phyloP scores from a whole-genome alignment of 768 basidiomycete species.

The Gautieria morchelliformis region DNA sequence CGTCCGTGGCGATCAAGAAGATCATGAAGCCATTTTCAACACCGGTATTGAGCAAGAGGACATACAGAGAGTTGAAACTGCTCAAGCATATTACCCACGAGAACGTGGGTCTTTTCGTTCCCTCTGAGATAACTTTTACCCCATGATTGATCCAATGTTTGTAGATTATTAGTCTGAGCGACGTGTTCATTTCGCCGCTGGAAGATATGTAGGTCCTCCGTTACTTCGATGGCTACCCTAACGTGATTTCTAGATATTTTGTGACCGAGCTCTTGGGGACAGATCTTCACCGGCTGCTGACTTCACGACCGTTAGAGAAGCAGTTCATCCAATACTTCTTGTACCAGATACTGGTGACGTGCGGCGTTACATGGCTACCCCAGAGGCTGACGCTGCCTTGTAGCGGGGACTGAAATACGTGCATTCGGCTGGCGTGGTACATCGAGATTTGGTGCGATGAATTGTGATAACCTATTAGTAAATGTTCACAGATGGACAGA shows the following conservation, averaged over 20 bases:
- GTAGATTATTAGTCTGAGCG: slow-evolving; percentile 95
- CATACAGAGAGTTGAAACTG: slow-evolving; percentile 95
- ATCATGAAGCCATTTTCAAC: slow-evolving; percentile 99
- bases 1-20: slow-evolving; percentile 98
- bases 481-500: slow-evolving; percentile 34
- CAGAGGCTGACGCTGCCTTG: slow-evolving; percentile 6
- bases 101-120: slow-evolving; percentile 51
- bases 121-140: neutral
- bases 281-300: slow-evolving; percentile 93
- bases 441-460: slow-evolving; percentile 80
- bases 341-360: slow-evolving; percentile 85
- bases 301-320: slow-evolving; percentile 94
- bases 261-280: slow-evolving; percentile 98
- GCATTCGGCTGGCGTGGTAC: slow-evolving; percentile 97
- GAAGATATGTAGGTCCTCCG: slow-evolving; percentile 74
- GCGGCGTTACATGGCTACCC: slow-evolving; percentile 18
- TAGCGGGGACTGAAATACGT: slow-evolving; percentile 98
- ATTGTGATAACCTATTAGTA: neutral
- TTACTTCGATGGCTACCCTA: neutral
- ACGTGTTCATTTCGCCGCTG: slow-evolving; percentile 99
- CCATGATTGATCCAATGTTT: neutral
- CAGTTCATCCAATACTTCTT: slow-evolving; percentile 99
- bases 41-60: slow-evolving; percentile 94
- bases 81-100: slow-evolving; percentile 98
- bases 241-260: slow-evolving; percentile 64